phyloP scores from a whole-genome alignment of 2,329 filamentous ascomycete genomes.

The Parastagonospora avenae region DNA sequence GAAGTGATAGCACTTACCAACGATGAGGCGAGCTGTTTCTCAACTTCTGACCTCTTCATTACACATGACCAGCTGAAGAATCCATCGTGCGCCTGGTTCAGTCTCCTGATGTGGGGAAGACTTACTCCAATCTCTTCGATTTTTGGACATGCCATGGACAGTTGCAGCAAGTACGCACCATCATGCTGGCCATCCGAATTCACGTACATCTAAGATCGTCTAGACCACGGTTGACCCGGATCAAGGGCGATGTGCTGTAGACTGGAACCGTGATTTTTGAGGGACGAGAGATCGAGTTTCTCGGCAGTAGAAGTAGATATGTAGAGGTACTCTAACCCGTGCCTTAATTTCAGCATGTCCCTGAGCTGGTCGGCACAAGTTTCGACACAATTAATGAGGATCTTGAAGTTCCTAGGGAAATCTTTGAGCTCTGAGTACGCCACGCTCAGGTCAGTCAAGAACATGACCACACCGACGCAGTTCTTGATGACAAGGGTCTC shows the following conservation, averaged over 20 bases:
- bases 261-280: not conserved
- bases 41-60: not conserved
- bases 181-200: no score
- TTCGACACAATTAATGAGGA: not conserved
- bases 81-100: not conserved
- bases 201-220: no score
- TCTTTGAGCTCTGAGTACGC: no score
- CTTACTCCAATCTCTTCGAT: not conserved
- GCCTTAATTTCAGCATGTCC: not conserved
- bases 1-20: not conserved
- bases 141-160: not conserved
- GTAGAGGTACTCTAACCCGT: not conserved
- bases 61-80: not conserved
- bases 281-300: not conserved
- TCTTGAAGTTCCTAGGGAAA: no score
- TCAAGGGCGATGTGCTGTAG: not conserved
- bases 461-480: no score
- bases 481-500: no score
- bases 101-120: not conserved
- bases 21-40: not conserved
- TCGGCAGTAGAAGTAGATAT: not conserved
- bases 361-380: not conserved
- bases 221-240: not conserved
- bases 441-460: no score
- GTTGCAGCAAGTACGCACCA: not conserved